Conservation (phyloP, 257 asterid species). For the Solanum pennellii region DNA sequence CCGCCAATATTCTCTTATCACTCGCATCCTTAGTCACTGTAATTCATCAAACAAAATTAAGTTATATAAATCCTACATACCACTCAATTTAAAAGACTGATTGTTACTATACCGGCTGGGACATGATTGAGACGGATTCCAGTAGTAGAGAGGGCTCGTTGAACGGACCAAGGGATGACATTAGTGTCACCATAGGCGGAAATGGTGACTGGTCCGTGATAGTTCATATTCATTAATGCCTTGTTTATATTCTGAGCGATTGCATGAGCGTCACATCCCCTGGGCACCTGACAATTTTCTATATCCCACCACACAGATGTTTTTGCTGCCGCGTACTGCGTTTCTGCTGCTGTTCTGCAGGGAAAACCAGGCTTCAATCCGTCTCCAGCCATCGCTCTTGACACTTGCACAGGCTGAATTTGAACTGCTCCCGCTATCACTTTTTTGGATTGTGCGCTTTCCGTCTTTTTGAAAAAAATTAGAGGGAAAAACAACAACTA, state of each 20-base stretch:
- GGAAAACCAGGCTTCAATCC: neutral
- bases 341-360: conserved; percentile 23
- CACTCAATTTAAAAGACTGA: neutral
- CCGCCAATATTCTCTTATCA: conserved; percentile 38
- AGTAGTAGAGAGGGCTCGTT: conserved; percentile 64
- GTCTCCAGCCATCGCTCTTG: neutral
- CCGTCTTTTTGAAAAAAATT: neutral
- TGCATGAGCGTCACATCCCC: conserved; percentile 46
- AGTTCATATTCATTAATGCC: conserved; percentile 59
- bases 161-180: conserved; percentile 34
- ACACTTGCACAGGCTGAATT: neutral
- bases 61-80: too few species aligned
- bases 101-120: conserved; percentile 47
- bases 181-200: conserved; percentile 75
- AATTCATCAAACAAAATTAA: neutral
- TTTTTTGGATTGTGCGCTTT: neutral
- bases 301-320: conserved; percentile 93
- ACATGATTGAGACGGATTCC: conserved; percentile 82
- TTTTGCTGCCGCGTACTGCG: conserved; percentile 55
- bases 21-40: conserved; percentile 44
- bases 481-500: neutral
- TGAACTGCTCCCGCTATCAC: neutral
- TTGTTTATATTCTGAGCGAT: conserved; percentile 77
- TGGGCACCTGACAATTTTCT: conserved; percentile 83
- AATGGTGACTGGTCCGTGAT: conserved; percentile 69